Evolutionary conservation across 2,329 filamentous ascomycete genomes (phyloP).

Genomic region (Neobulgaria alba): DNA sequence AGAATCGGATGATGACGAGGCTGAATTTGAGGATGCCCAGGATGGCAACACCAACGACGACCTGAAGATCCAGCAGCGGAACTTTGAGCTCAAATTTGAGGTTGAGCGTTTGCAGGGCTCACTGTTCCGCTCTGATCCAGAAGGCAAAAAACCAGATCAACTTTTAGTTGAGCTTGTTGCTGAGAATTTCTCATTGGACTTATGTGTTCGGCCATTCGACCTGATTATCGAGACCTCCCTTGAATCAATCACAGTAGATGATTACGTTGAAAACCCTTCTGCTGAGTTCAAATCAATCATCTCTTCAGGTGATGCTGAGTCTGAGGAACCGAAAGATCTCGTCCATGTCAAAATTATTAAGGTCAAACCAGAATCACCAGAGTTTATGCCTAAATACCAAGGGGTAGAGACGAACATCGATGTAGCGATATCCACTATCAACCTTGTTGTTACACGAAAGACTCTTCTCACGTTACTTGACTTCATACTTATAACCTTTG

Average conservation of each 20-base stretch:
- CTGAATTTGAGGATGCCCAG: constrained; percentile 58
- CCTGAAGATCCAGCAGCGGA: constrained; percentile 74
- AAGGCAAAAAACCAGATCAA: constrained; percentile 65
- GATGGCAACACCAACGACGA: constrained; percentile 52
- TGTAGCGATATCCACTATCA: constrained; percentile 88
- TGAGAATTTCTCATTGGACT: constrained; percentile 78
- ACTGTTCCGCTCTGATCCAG: constrained; percentile 76
- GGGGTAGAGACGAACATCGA: constrained; percentile 91
- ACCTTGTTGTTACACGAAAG: constrained; percentile 85
- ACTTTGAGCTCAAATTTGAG: constrained; percentile 94
- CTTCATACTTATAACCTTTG: constrained; percentile 89
- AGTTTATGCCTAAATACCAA: constrained; percentile 86
- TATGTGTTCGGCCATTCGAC: constrained; percentile 82
- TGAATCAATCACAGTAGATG: constrained; percentile 79
- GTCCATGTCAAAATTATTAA: constrained; percentile 84
- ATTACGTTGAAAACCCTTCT: constrained; percentile 84
- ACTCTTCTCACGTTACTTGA: constrained; percentile 88
- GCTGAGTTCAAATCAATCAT: constrained; percentile 95
- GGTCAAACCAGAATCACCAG: constrained; percentile 83
- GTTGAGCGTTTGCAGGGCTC: constrained; percentile 93
- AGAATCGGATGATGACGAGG: constrained; percentile 52
- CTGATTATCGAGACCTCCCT: constrained; percentile 89
- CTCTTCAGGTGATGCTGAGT: constrained; percentile 68
- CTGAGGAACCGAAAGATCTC: constrained; percentile 70
- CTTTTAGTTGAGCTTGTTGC: constrained; percentile 87